Base-by-base conservation (phyloP, 106 monocot species). In the Allium sativum region DNA sequence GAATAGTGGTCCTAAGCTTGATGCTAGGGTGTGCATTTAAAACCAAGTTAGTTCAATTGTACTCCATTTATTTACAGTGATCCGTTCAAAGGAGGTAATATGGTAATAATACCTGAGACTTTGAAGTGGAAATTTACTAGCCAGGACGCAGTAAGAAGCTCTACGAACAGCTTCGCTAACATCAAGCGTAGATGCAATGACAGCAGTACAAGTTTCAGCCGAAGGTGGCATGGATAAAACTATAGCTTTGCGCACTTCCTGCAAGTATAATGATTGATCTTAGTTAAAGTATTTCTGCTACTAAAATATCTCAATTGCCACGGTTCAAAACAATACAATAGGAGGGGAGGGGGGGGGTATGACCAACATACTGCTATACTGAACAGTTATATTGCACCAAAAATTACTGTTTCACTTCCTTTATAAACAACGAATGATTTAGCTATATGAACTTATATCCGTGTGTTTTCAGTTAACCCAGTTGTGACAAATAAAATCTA, bases 41-140 rank as follows among this genome's bases (percentile, higher is more conserved):
- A 65, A 59, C 18, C 1, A 66, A 47, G 67, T 73, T 19, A 73
- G 52, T 31, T 15, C 17, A n/a, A 58, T 64, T 56, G 46, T 5
- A 58, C 10, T 17, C 41, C 21, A 45, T 45, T 42, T 10, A 6
- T 21, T 18, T 12, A 21, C 41, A 42, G 7, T 3, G 48, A 47
- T 22, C 48, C 14, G 22, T 21, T 31, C 43, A 65, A 31, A 55
- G 45, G 16, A 31, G 1, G 31, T 31, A 31, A 12, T 22, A 58
- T 46, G 14, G 45, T 73, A 17, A 62, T n/a, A 15, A 48, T 68
- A 96, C 96, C 96, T 96, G n/a, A 98, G 92, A 65, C 84, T 91
- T 71, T 92, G 91, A 48, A 98, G 88, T 7, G 92, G 98, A 65
- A 92, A 85, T 83, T 92, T 98, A 58, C 55, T 70, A 53, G 88